Percentiles rank a stretch among this genome's conserved stretches.
phyloP scores from a whole-genome alignment of 805 yeast genomes.

The Starmerella ratchasimensis region DNA sequence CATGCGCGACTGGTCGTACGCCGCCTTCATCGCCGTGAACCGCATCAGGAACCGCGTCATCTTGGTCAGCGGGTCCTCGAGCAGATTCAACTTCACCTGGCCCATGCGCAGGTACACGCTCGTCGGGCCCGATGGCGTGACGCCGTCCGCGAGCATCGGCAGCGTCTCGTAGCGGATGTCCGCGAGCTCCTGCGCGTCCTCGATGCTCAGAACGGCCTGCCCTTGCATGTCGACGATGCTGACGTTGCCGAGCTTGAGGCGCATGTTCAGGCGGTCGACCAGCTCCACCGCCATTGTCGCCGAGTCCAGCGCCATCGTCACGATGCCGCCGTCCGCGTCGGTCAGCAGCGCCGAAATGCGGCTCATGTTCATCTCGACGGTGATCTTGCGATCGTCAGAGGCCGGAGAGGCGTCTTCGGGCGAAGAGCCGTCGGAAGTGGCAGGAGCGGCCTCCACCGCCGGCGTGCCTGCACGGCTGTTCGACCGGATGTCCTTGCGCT shows the following conservation, averaged over 20 bases:
- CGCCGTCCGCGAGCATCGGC: slow-evolving; percentile 25
- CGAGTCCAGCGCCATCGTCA: slow-evolving; percentile 60
- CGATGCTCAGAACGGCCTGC: slow-evolving; percentile 46
- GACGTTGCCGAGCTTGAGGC: slow-evolving; percentile 61
- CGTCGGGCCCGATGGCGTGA: slow-evolving; percentile 35
- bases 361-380: slow-evolving; percentile 52
- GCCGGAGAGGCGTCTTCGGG: not conserved
- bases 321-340: slow-evolving; percentile 71
- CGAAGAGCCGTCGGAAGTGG: not conserved
- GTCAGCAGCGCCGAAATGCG: slow-evolving; percentile 63
- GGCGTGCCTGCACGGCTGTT: not conserved
- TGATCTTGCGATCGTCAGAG: too few species aligned
- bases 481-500: not conserved
- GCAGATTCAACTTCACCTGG: slow-evolving; percentile 39
- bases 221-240: slow-evolving; percentile 46
- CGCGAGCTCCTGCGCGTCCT: slow-evolving; percentile 70
- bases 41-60: slow-evolving; percentile 54
- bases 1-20: slow-evolving; percentile 81
- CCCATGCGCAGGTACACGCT: slow-evolving; percentile 55
- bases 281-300: slow-evolving; percentile 56
- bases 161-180: slow-evolving; percentile 75
- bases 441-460: not conserved
- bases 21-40: slow-evolving; percentile 69
- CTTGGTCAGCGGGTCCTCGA: slow-evolving; percentile 59
- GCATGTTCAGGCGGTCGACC: slow-evolving; percentile 58